Conservation (phyloP, 257 asterid species). For the Primulina tabacum region DNA sequence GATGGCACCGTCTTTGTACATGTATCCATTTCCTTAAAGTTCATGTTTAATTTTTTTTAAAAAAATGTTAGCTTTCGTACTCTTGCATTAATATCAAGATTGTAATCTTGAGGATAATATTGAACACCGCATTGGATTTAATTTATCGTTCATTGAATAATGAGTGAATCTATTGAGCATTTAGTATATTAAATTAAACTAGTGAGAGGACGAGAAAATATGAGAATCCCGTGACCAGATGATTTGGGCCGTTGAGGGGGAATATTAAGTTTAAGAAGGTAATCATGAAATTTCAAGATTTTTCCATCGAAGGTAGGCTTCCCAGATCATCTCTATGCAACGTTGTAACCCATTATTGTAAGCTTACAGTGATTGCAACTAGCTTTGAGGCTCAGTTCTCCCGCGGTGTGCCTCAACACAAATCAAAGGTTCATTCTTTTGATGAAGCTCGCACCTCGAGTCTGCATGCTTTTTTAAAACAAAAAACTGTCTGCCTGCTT, state of each 20-base stretch:
- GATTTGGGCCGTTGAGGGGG: neutral
- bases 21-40: constrained; percentile 35
- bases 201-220: too few species aligned
- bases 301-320: neutral
- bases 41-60: neutral
- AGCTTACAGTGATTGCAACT: neutral
- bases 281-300: neutral
- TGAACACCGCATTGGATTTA: too few species aligned
- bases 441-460: neutral
- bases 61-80: neutral
- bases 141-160: too few species aligned
- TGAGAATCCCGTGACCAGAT: too few species aligned
- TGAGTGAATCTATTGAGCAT: too few species aligned
- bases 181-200: too few species aligned
- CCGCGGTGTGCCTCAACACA: neutral
- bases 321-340: neutral
- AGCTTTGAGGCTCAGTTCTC: neutral
- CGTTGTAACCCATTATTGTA: neutral
- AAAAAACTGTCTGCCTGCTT: neutral
- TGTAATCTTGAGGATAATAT: neutral
- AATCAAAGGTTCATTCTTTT: neutral
- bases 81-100: neutral
- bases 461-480: too few species aligned
- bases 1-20: constrained; percentile 98
- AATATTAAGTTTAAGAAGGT: neutral